These are phyloP conservation scores for Globisporangium ultimum DNA, from an alignment of 352 stramenopile genomes.

Conservation along the genomic window DNA sequence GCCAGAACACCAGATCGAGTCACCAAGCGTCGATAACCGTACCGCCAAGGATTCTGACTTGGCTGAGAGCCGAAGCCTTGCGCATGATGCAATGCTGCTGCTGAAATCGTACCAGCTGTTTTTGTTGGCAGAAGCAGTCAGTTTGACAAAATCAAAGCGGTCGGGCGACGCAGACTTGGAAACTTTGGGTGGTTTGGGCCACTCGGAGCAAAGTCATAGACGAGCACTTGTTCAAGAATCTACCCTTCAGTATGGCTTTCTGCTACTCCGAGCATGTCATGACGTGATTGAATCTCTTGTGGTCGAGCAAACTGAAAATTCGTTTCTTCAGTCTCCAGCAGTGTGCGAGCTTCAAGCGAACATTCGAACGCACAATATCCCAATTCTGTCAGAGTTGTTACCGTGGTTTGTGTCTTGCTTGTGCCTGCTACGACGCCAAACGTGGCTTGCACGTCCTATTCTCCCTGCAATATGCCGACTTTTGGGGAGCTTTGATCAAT, in stretches of 20 bases:
- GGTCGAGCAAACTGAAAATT: constrained; percentile 44
- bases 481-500: constrained; percentile 64
- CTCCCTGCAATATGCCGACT: constrained; percentile 64
- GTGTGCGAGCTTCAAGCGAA: constrained; percentile 26
- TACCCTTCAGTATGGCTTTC: constrained; percentile 56
- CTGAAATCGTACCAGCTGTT: constrained; percentile 78
- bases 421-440: constrained; percentile 77
- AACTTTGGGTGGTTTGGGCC: not conserved
- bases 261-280: constrained; percentile 60
- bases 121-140: constrained; percentile 68
- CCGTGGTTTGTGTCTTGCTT: constrained; percentile 79
- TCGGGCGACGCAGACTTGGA: constrained; percentile 6
- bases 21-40: not conserved
- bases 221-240: constrained; percentile 68
- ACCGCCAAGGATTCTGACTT: not conserved
- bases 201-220: constrained; percentile 11
- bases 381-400: constrained; percentile 60
- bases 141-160: constrained; percentile 47
- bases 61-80: constrained; percentile 16
- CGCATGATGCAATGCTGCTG: constrained; percentile 37
- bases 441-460: constrained; percentile 70
- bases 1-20: constrained; percentile 4
- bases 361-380: constrained; percentile 35
- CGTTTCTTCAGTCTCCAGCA: constrained; percentile 29
- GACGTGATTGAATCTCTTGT: constrained; percentile 46